phyloP scores from a whole-genome alignment of 192 early-diverging fungal genomes.

The Spizellomyces punctatus region DNA sequence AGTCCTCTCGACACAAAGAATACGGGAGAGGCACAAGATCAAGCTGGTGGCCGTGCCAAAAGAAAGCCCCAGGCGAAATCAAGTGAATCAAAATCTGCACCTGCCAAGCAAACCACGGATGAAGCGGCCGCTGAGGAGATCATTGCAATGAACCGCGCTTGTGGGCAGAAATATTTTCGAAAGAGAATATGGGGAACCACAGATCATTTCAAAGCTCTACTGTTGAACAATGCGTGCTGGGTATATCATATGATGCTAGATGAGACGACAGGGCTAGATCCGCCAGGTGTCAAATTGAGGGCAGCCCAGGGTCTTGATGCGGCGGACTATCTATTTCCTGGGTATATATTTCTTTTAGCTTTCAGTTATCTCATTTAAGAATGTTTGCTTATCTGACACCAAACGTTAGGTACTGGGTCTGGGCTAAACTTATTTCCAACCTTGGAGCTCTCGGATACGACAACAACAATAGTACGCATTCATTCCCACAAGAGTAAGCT shows the following conservation, averaged over 20 bases:
- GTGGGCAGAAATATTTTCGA: slow-evolving; percentile 81
- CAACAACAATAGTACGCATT: slow-evolving; percentile 63
- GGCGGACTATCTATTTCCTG: slow-evolving; percentile 87
- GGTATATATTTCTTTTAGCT: slow-evolving; percentile 44
- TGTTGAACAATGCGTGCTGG: slow-evolving; percentile 90
- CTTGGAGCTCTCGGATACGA: slow-evolving; percentile 85
- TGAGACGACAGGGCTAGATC: slow-evolving; percentile 80
- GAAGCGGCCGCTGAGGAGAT: neutral
- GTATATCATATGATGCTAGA: slow-evolving; percentile 81
- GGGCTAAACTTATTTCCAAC: slow-evolving; percentile 75
- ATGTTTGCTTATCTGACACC: slow-evolving; percentile 2
- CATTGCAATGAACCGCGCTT: slow-evolving; percentile 43
- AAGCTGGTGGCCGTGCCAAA: neutral
- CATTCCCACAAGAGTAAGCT: neutral
- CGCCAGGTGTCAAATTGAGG: slow-evolving; percentile 75
- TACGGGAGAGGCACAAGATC: neutral
- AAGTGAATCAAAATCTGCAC: neutral
- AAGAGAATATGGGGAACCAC: slow-evolving; percentile 88
- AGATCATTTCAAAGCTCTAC: slow-evolving; percentile 72
- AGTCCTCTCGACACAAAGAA: neutral
- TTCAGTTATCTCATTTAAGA: neutral
- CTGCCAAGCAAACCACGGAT: neutral
- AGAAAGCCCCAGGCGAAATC: neutral
- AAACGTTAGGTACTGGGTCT: slow-evolving; percentile 78
- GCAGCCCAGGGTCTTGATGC: slow-evolving; percentile 85